These are phyloP conservation scores for Candida nanaspora DNA, from an alignment of 805 yeast genomes.

Conservation along the genomic window DNA sequence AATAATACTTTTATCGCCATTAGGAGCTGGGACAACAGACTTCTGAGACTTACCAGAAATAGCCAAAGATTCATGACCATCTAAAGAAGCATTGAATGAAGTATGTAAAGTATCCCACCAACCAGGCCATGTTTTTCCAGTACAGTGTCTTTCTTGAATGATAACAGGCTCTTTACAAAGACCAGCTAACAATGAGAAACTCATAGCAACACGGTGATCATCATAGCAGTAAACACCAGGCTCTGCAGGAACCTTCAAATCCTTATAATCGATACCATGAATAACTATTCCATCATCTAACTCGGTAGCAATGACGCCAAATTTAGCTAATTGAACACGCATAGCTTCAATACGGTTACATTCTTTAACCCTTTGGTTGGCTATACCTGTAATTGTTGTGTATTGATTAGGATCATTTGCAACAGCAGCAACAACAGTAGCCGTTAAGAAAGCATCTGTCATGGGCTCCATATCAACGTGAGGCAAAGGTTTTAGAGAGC, in stretches of 20 bases:
- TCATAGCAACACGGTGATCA: conserved; percentile 98
- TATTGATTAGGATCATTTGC: conserved; percentile 43
- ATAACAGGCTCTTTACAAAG: conserved; percentile 51
- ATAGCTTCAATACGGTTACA: conserved; percentile 95
- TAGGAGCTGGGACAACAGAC: conserved; percentile 18
- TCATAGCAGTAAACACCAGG: conserved; percentile 76
- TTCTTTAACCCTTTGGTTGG: conserved; percentile 96
- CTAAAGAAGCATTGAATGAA: conserved; percentile 53
- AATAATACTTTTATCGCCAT: conserved; percentile 53
- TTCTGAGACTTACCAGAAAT: conserved; percentile 8
- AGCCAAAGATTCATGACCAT: conserved; percentile 53
- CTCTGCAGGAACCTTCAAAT: conserved; percentile 48
- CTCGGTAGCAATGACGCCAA: conserved; percentile 82
- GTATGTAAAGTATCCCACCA: conserved; percentile 96
- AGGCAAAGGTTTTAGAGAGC: conserved; percentile 59
- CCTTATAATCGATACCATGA: conserved; percentile 51
- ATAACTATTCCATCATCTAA: conserved; percentile 90
- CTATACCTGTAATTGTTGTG: conserved; percentile 89
- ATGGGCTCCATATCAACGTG: conserved; percentile 97
- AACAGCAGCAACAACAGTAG: conserved; percentile 90
- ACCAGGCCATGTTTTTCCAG: conserved; percentile 99
- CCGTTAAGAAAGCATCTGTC: conserved; percentile 98
- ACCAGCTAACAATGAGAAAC: conserved; percentile 83
- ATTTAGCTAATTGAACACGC: conserved; percentile 81
- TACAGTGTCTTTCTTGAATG: conserved; percentile 82